Evolutionary conservation across 345 rosid species (phyloP), one percentile per base, ranked within the genome.

Genomic region (Alliaria petiolata): DNA sequence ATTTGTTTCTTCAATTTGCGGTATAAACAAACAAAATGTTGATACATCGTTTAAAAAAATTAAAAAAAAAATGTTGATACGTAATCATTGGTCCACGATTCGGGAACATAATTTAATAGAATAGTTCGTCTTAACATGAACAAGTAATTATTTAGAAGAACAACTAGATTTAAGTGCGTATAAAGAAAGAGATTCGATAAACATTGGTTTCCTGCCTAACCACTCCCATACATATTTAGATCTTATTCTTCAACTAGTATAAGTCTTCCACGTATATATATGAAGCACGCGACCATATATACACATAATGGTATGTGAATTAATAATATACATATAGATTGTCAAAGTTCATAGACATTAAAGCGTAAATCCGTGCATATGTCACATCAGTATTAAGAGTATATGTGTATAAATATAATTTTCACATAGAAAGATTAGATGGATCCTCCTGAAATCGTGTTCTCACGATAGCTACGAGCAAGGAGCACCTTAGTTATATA

Each of bases 391-490:
- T 49, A 57, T n/a, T 30, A 47, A 38, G 44, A 30, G 14, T 22
- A 61, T 34, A 39, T 59, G 17, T 6, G 43, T 22, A 64, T 19
- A 39, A 57, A 40, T 30, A 66, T 20, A 47, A 7, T 22, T 22
- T 22, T 22, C 25, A 28, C 0, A 42, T 8, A 58, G 5, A 74
- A 38, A 74, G n/a, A 67, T 51, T 51, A 38, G 46, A 60, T 52
- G 34, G 33, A 65, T 76, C 1, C 76, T 77, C 75, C 80, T 75
- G 33, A 83, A 85, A 80, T 81, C 88, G 91, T 85, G 88, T 77
- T 61, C 51, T 56, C 89, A 86, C 91, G 85, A 78, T 82, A 55
- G 65, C 88, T 79, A 81, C 88, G 80, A 67, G 75, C 76, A 82
- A 80, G 87, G 87, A 77, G 63, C 70, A 77, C 85, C 90, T 60